Base-by-base conservation (phyloP, 768 basidiomycete genomes). In the Hypholoma fasciculare region DNA sequence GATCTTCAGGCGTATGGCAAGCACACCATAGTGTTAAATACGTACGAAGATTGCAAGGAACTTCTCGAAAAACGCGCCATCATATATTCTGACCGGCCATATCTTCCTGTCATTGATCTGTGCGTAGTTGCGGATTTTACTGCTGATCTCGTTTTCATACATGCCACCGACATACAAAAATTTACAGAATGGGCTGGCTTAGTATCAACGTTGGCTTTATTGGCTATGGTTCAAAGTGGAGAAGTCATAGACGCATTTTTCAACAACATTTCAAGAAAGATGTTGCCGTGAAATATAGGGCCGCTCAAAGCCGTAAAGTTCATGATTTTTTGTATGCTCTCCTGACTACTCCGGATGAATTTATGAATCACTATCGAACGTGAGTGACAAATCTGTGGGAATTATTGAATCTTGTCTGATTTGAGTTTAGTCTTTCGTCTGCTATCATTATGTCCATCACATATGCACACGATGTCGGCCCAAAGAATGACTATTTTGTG, bases 231-330 rank as follows among this genome's bases (percentile, higher is more conserved):
- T 9, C 30, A 1, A 11, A 19, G 36, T 51, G 49, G 49, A 37
- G 34, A n/a, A 9, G 13, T 1, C 49, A 51, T 4, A 51, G 49
- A 17, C 49, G 49, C 2, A 11, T 38, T 2, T 51, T 34, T 19
- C 26, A 51, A 12, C 34, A 51, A 19, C 13, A 14, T 7, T 51
- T 51, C 36, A 51, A 38, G 12, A 4, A 14, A 8, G 36, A 51
- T 1, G 49, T 20, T 19, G 8, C 37, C 9, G 7, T 51, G 12
- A 50, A 37, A 27, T 50, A 50, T 16, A 17, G 49, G 38, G 12
- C 69, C 0, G 55, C 63, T 9, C 69, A 73, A 36, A 58, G 61
- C 6, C 50, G 54, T n/a, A 68, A 71, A 52, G 62, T 67, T 3
- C 52, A 68, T 48, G 60, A 65, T 17, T 17, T 65, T n/a, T 55